Evolutionary conservation across 2,329 filamentous ascomycete genomes (phyloP).

Genomic region (Dothidotthia symphoricarpi): DNA sequence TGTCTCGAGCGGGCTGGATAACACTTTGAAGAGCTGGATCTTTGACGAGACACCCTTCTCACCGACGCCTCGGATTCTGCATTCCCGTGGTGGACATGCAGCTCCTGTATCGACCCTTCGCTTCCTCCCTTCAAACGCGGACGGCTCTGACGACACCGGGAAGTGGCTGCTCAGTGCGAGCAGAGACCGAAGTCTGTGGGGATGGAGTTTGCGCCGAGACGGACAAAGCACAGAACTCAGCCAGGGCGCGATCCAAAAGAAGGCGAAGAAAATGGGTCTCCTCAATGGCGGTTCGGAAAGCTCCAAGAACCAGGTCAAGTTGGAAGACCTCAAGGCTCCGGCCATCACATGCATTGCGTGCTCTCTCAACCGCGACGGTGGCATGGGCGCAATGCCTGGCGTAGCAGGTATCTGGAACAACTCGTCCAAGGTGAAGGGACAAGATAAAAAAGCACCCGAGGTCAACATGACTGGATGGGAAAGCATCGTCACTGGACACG

Average conservation of each 20-base stretch:
- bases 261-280: constrained; percentile 83
- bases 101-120: constrained; percentile 77
- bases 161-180: constrained; percentile 95
- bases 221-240: constrained; percentile 92
- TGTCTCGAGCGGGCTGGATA: constrained; percentile 86
- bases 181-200: constrained; percentile 89
- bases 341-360: constrained; percentile 90
- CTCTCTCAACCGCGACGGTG: constrained; percentile 90
- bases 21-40: constrained; percentile 93
- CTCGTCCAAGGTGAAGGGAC: constrained; percentile 58
- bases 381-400: constrained; percentile 80
- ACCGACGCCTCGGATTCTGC: constrained; percentile 78
- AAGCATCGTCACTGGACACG: constrained; percentile 90
- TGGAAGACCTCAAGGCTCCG: constrained; percentile 79
- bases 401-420: constrained; percentile 83
- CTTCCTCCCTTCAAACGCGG: constrained; percentile 84
- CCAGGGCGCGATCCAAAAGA: constrained; percentile 83
- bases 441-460: constrained; percentile 67
- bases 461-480: constrained; percentile 90
- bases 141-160: constrained; percentile 81
- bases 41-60: constrained; percentile 92
- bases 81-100: constrained; percentile 84
- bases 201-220: constrained; percentile 90
- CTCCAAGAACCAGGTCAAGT: constrained; percentile 61
- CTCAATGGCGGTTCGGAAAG: constrained; percentile 57